Base-by-base conservation (phyloP, 208 protist genomes). In the Crithidia brevicula region DNA sequence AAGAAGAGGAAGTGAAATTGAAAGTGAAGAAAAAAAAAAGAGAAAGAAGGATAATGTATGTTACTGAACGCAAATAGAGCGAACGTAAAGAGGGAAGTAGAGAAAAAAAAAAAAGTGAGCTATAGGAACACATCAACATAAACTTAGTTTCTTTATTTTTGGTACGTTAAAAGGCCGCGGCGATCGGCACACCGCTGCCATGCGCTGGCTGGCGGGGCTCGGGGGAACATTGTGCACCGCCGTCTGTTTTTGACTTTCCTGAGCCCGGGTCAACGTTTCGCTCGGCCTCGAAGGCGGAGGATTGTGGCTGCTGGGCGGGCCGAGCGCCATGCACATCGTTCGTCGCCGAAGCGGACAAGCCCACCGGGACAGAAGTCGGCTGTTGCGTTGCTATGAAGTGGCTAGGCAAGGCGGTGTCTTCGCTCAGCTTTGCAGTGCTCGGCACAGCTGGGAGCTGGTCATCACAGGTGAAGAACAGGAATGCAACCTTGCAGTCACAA, bases 401-500 rank as follows among this genome's bases (percentile, higher is more conserved):
- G 7, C 10, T 46, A 27, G 6, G 22, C 11, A 33, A 27, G 7
- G 23, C 16, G 6, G 15, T n/a, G 1, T 16, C 6, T 9, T 62
- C 36, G 4, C 11, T 23, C 4, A 38, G 56, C 4, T 33, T 50
- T n/a, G 13, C 31, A 46, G 4, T 56, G 33, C n/a, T 10, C 23
- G 27, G 8, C 18, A 31, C n/a, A 11, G 40, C 7, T 34, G 22
- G 53, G 20, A 58, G 53, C 1, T 56, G 3, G 10, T 7, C 33
- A 38, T 54, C 64, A 27, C 30, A 62, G 2, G 67, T 72, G 47
- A 57, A 72, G 20, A 58, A 54, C 1, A 59, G 33, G 20, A 72
- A 60, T 11, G 22, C n/a, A 10, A 66, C 67, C 9, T 31, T 28
- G 49, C 67, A 27, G 67, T 73, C 50, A 20, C 49, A 52, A 15